Evolutionary conservation across 2,329 filamentous ascomycete genomes (phyloP).

Genomic region (Tolypocladium amazonense): DNA sequence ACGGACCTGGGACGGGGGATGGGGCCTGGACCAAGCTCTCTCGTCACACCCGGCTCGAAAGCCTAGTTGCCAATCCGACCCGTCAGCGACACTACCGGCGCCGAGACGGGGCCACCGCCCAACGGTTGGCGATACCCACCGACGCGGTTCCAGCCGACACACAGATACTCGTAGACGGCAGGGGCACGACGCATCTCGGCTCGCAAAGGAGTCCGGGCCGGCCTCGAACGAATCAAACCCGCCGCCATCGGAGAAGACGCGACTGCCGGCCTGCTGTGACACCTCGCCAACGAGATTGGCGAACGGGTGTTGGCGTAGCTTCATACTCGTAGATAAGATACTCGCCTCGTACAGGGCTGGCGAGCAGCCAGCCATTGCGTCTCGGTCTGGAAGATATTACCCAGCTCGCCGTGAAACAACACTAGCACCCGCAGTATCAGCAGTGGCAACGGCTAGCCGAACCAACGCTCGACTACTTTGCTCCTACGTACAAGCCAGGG

Average conservation of each 20-base stretch:
- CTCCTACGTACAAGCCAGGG: neutral
- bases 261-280: neutral
- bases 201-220: neutral
- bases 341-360: neutral
- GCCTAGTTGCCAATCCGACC: neutral
- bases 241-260: neutral
- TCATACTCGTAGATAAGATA: too few relatives aligned
- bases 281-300: neutral
- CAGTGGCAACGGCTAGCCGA: neutral
- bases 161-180: neutral
- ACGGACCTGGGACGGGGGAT: slow-evolving; percentile 1
- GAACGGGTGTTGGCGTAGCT: neutral
- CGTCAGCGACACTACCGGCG: neutral
- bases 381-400: neutral
- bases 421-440: neutral
- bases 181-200: neutral
- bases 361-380: neutral
- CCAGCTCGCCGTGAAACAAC: neutral
- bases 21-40: neutral
- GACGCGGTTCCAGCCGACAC: neutral
- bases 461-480: neutral
- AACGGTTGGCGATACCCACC: neutral
- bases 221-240: neutral
- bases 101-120: neutral
- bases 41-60: neutral